Base-by-base conservation (phyloP, 805 yeast species). In the Grigorovia transvaalensis region DNA sequence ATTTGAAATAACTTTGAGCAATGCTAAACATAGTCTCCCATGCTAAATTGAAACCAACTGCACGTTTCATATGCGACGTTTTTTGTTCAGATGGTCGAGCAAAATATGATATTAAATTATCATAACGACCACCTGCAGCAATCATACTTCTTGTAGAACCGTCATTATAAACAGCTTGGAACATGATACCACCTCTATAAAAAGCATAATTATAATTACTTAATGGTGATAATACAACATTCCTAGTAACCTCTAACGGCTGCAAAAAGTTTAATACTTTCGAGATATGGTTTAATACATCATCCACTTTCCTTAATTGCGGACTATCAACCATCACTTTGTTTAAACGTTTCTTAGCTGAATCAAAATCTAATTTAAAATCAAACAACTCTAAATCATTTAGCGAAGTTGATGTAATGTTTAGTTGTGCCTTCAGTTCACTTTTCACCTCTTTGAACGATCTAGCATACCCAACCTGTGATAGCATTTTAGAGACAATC, bases 71-170 rank as follows among this genome's bases (percentile, higher is more conserved):
- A 43, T 60, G 62, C 1, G 61, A 49, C 42, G 52, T 59, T 47
- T 63, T 63, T 3, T 63, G 67, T 19, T 73, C 63, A 53, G 78
- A 69, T 1, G 80, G 76, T 57, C 86, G 81, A 0, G 91, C 78
- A 54, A 88, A 75, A 17, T 82, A 74, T 2, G 79, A 72, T 13
- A 89, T 78, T 56, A 93, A 73, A 19, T 74, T 72, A 60, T 91
- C 98, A 63, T 89, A 93, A 51, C 99, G 73, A 2, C 99, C 99
- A 46, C 99, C 99, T 0, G 93, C 91, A 15, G 93, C 93, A 44
- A 93, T 71, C 35, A 84, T 56, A 44, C 64, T 71, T 72, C 71
- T 59, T 64, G 64, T 55, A 62, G 74, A 55, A 59, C 75, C 59
- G 74, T 81, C 83, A 51, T 87, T 85, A 56, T 81, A 78, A 1